Conservation (phyloP, 2,329 filamentous ascomycete genomes). For the Camptophora hylomeconis region DNA sequence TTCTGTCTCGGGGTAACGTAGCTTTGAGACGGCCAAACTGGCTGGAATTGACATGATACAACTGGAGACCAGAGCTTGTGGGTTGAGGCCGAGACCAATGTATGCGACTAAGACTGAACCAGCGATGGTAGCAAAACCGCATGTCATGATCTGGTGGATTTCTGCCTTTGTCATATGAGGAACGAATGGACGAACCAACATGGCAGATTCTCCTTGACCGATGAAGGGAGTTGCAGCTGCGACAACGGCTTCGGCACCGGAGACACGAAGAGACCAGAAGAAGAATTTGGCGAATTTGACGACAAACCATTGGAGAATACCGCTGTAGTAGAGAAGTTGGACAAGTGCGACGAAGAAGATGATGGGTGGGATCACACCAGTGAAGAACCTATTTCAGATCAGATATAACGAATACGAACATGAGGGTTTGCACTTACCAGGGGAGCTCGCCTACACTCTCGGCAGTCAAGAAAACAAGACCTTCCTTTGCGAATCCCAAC, state of each 20-base stretch:
- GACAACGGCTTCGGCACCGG: slow-evolving; percentile 85
- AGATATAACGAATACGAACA: too few relatives aligned
- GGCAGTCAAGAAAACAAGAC: slow-evolving; percentile 59
- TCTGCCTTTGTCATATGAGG: slow-evolving; percentile 75
- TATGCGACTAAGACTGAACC: slow-evolving; percentile 79
- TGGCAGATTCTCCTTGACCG: slow-evolving; percentile 84
- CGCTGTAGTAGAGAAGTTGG: slow-evolving; percentile 69
- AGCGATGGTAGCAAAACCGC: slow-evolving; percentile 83
- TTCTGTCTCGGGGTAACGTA: slow-evolving; percentile 79
- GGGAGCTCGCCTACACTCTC: slow-evolving; percentile 27
- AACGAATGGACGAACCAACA: slow-evolving; percentile 81
- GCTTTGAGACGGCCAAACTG: slow-evolving; percentile 75
- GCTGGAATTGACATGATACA: slow-evolving; percentile 95
- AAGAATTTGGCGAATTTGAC: slow-evolving; percentile 79
- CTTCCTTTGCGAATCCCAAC: slow-evolving; percentile 61
- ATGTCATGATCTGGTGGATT: slow-evolving; percentile 85
- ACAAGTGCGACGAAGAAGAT: slow-evolving; percentile 95
- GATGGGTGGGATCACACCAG: slow-evolving; percentile 73
- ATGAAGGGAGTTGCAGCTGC: slow-evolving; percentile 89
- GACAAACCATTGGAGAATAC: slow-evolving; percentile 79
- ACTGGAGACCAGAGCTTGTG: slow-evolving; percentile 74
- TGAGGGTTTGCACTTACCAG: too few relatives aligned
- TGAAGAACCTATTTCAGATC: too few relatives aligned
- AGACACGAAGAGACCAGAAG: slow-evolving; percentile 79
- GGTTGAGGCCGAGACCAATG: slow-evolving; percentile 68